Base-by-base conservation (phyloP, 1,139 yeast species). In the Geotrichum cucujoidarum region DNA sequence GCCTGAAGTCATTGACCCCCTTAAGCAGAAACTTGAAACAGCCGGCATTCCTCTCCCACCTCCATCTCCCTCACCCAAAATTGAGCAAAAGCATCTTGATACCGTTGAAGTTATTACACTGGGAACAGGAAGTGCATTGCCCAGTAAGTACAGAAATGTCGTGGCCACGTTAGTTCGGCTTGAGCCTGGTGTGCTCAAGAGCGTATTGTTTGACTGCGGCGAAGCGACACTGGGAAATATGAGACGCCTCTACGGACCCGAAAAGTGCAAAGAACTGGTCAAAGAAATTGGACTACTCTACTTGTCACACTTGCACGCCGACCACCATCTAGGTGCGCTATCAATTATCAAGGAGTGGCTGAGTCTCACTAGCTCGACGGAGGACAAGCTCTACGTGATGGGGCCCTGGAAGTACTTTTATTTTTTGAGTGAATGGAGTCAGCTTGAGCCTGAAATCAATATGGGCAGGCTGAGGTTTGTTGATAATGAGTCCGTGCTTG, bases 81-180 rank as follows among this genome's bases (percentile, higher is more conserved):
- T 43, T 17, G 11, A 40, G 25, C 43, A 42, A 36, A 20, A 41
- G 13, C 45, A 52, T 47, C 30, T 43, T 17, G 35, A 33, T 13
- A 60, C 59, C 29, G 60, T 87, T 0, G 92, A 88, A 58, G 69
- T 84, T 0, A 70, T 86, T 14, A 84, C 95, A 0, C 67, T 92
- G 6, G 99, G 99, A 7, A 92, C 98, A 0, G 98, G 98, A 0
- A 84, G 95, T 24, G 95, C 98, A 0, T 68, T 88, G 39, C 99
- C 99, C 0, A 80, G 95, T 0, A 77, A 80, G 50, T 78, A 80
- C 58, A 74, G 98, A 56, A 94, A 94, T 61, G 97, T 92, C 0
- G 75, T 86, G 22, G 83, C 94, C 1, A 50, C 53, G 2, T 40
- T 50, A 13, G 53, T 50, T 8, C 7, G 53, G 46, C 43, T 38